A percentile compares a stretch with the other conserved stretches of the same genome.
Conservation (phyloP, 306 rosid genomes). For the Cicer yamashitae region DNA sequence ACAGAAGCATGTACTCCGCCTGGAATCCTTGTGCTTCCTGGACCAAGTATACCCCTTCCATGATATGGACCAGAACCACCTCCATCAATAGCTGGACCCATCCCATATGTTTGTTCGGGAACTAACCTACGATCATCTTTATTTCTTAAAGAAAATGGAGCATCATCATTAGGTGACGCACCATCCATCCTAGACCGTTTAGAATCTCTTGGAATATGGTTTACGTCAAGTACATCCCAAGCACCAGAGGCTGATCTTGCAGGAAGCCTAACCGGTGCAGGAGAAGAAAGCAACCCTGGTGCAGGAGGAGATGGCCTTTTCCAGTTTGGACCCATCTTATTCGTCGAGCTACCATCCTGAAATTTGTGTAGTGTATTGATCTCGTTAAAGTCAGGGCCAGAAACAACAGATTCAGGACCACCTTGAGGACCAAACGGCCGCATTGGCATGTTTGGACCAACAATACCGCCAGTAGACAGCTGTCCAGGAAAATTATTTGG, state of each 20-base stretch:
- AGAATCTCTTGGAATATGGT: slow-evolving; percentile 79
- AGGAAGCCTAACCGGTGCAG: slow-evolving; percentile 65
- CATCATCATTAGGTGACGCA: slow-evolving; percentile 60
- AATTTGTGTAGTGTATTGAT: slow-evolving; percentile 53
- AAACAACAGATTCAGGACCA: slow-evolving; percentile 63
- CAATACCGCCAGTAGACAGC: slow-evolving; percentile 58
- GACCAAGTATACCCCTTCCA: slow-evolving; percentile 58
- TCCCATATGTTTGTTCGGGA: slow-evolving; percentile 62
- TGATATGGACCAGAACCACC: not conserved
- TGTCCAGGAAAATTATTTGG: slow-evolving; percentile 74
- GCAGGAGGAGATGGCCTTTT: slow-evolving; percentile 85
- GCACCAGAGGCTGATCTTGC: slow-evolving; percentile 66
- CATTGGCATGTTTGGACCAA: slow-evolving; percentile 66
- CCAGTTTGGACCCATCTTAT: slow-evolving; percentile 77
- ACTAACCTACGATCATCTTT: slow-evolving; percentile 64
- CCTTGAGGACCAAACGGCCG: slow-evolving; percentile 85
- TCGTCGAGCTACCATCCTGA: slow-evolving; percentile 79
- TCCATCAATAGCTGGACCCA: slow-evolving; percentile 38
- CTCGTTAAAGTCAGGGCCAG: slow-evolving; percentile 75
- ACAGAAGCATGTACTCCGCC: slow-evolving; percentile 59
- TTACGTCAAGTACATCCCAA: slow-evolving; percentile 84
- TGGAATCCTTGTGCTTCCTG: slow-evolving; percentile 58
- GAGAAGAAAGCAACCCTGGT: slow-evolving; percentile 73
- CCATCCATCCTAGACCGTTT: slow-evolving; percentile 80
- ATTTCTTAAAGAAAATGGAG: slow-evolving; percentile 62